A percentile compares a stretch with the other conserved stretches of the same genome.
Evolutionary conservation across 768 basidiomycete species (phyloP).

Genomic region (Amyloporia xantha): DNA sequence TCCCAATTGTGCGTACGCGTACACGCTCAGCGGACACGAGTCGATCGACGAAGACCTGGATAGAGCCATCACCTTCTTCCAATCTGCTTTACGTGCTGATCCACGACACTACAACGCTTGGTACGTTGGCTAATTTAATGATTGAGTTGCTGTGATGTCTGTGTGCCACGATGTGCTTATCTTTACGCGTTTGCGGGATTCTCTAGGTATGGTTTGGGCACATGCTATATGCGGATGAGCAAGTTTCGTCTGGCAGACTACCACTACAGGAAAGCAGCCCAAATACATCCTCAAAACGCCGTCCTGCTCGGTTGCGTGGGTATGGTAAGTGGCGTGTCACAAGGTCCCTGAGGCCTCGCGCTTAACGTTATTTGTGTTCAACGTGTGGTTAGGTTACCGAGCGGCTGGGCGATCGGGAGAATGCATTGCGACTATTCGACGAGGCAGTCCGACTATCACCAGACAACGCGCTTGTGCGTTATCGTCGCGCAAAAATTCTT

Average conservation of each 20-base stretch:
- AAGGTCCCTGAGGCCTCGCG: too few relatives aligned
- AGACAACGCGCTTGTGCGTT: conserved; percentile 88
- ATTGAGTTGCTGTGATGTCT: conserved; percentile 2
- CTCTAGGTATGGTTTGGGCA: conserved; percentile 94
- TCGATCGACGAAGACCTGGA: conserved; percentile 93
- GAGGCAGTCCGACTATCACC: conserved; percentile 74
- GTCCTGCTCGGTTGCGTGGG: conserved; percentile 96
- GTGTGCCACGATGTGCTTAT: conserved; percentile 11
- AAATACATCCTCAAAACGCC: conserved; percentile 92
- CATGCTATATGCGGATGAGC: conserved; percentile 91
- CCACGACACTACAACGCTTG: conserved; percentile 96
- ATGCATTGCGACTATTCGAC: conserved; percentile 76
- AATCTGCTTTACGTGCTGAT: conserved; percentile 87
- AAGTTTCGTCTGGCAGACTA: conserved; percentile 93
- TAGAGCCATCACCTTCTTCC: conserved; percentile 86
- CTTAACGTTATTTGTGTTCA: conserved; percentile 3
- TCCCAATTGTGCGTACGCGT: conserved; percentile 89
- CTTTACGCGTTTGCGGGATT: conserved; percentile 7
- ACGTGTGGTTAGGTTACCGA: conserved; percentile 73
- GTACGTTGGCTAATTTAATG: conserved; percentile 44
- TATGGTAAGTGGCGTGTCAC: conserved; percentile 57
- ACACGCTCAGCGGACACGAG: conserved; percentile 95
- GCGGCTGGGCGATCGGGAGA: conserved; percentile 68
- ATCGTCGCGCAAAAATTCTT: conserved; percentile 88
- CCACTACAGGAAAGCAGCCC: conserved; percentile 87